Base-by-base conservation (phyloP, 1,284 basidiomycete genomes). In the Heterobasidion parviporum region DNA sequence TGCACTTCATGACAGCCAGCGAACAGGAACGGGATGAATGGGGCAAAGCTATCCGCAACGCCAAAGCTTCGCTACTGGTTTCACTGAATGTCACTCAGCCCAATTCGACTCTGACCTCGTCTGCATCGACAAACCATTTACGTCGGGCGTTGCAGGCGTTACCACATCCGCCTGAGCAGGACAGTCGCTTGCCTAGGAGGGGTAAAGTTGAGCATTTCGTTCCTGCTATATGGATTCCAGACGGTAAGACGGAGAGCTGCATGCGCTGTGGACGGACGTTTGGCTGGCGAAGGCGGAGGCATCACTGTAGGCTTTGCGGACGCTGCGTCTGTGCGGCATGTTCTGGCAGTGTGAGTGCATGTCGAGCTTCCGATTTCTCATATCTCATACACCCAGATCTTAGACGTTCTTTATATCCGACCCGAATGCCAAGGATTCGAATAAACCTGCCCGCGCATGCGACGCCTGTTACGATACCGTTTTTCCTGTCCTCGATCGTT, bases 161-260 rank as follows among this genome's bases (percentile, higher is more conserved):
- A 46, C 87, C 87, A 0, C 83, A 86, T 64, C 73, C 74, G 0
- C 81, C 83, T 0, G 72, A 76, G 6, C 82, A 85, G 54, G 76
- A 65, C 49, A 61, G 69, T 53, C 58, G 59, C 26, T 58, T 65
- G 36, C 75, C 75, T 51, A 70, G 74, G 60, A 68, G 84, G 43
- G 75, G 78, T 4, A 80, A 77, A 59, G 84, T 95, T 41, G 91
- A 95, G 50, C 87, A 92, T 69, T 96, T 94, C 73, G 83, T 92
- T 1, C 92, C 94, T 3, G 89, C 94, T 0, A 83, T 96, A 9
- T 97, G 94, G 94, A 86, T 95, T 15, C 92, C 94, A 0, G 93
- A 97, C 66, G 82, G 82, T 56, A 87, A 82, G 65, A 86, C 89
- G 8, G 80, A 82, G 58, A 78, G 78, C 47, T 97, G 94, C 68